A percentile compares a stretch with the other conserved stretches of the same genome.
phyloP scores from a whole-genome alignment of 495 filamentous ascomycete genomes.

The Lepidopterella palustris region DNA sequence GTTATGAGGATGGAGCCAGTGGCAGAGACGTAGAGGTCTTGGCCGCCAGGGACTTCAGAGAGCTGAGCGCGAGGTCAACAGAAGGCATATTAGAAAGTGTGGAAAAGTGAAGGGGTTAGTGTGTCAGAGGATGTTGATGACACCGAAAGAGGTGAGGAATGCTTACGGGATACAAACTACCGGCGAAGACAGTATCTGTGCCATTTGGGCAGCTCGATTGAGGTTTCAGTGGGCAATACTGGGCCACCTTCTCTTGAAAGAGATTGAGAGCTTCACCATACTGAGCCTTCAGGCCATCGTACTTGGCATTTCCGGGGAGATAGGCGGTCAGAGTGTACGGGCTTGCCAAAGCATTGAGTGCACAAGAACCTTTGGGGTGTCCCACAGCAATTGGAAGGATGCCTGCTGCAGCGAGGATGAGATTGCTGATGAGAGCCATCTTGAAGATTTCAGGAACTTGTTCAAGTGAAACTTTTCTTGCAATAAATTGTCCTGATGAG shows the following conservation, averaged over 20 bases:
- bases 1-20: constrained; percentile 13
- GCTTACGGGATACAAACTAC: constrained; percentile 10
- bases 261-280: constrained; percentile 9
- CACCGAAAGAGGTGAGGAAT: background rate
- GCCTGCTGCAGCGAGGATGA: background rate
- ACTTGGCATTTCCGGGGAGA: background rate
- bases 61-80: background rate
- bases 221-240: constrained; percentile 6
- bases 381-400: background rate
- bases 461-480: too few species aligned
- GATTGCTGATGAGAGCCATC: background rate
- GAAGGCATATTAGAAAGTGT: background rate
- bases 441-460: too few species aligned
- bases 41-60: constrained; percentile 15
- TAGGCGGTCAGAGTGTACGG: constrained; percentile 12
- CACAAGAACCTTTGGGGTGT: too few species aligned
- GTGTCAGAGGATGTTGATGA: background rate
- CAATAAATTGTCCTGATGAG: too few species aligned
- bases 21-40: constrained; percentile 12
- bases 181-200: constrained; percentile 12
- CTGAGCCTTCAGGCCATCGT: constrained; percentile 22
- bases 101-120: background rate
- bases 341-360: too few species aligned
- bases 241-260: constrained; percentile 6
- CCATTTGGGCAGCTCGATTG: constrained; percentile 13